Conservation (phyloP, 768 basidiomycete genomes). For the Lyophyllum shimeji region DNA sequence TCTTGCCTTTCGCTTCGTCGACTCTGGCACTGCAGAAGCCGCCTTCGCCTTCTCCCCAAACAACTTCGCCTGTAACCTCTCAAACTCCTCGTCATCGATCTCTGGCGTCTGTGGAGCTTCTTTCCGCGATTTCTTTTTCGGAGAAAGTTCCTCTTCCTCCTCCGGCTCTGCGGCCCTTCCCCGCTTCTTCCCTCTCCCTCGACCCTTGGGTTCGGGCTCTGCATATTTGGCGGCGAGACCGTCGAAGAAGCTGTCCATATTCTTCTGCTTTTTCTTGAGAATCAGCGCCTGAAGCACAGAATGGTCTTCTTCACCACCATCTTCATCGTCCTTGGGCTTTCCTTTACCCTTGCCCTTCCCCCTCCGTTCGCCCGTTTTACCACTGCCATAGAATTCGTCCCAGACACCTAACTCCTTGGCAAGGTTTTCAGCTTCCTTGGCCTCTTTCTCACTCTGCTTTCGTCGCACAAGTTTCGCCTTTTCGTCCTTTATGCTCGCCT, state of each 20-base stretch:
- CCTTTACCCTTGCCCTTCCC: constrained; percentile 50
- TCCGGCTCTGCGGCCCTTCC: constrained; percentile 40
- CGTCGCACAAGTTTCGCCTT: constrained; percentile 72
- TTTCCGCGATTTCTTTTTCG: constrained; percentile 50
- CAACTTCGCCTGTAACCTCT: constrained; percentile 56
- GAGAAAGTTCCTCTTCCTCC: constrained; percentile 39
- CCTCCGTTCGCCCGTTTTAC: constrained; percentile 62
- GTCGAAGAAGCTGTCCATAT: constrained; percentile 73
- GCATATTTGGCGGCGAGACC: constrained; percentile 73
- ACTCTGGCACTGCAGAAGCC: constrained; percentile 18
- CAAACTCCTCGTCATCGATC: constrained; percentile 67
- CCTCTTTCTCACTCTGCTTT: constrained; percentile 78
- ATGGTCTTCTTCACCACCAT: constrained; percentile 56
- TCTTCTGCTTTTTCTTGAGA: constrained; percentile 66
- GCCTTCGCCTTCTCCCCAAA: constrained; percentile 44
- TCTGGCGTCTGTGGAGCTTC: constrained; percentile 45
- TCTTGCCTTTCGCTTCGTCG: constrained; percentile 25
- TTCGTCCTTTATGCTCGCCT: constrained; percentile 70
- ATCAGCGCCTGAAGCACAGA: constrained; percentile 82
- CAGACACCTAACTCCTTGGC: constrained; percentile 91
- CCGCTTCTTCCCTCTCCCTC: constrained; percentile 58
- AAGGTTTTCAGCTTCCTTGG: constrained; percentile 76
- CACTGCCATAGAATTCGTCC: constrained; percentile 89
- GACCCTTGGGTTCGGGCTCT: constrained; percentile 44
- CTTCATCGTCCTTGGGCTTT: constrained; percentile 24